phyloP scores from a whole-genome alignment of 805 yeast genomes.

The Candida alai region DNA sequence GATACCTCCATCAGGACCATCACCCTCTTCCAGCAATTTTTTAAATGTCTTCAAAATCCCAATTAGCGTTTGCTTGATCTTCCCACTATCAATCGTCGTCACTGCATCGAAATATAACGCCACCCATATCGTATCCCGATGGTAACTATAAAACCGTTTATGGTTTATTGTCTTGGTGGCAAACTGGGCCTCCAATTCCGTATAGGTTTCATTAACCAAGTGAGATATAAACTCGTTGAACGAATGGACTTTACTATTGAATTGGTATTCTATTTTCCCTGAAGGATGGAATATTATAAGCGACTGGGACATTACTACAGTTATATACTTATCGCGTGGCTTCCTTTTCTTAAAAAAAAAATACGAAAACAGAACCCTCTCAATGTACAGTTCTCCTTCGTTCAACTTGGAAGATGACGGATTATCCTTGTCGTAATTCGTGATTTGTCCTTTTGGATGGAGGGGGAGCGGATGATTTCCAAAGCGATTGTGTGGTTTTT shows the following conservation, averaged over 20 bases:
- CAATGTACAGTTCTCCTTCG: no score
- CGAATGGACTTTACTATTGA: constrained; percentile 31
- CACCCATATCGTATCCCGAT: constrained; percentile 21
- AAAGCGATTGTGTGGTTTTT: no score
- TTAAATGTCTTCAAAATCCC: constrained; percentile 31
- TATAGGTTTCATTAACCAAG: constrained; percentile 31
- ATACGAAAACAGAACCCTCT: no score
- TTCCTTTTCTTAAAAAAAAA: no score
- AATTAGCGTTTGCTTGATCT: constrained; percentile 26
- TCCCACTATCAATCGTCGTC: constrained; percentile 37
- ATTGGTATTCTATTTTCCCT: constrained; percentile 35
- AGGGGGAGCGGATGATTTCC: no score
- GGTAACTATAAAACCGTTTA: constrained; percentile 33
- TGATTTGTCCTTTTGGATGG: no score
- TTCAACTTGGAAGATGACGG: no score
- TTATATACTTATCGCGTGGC: no score
- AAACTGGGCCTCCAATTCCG: constrained; percentile 31
- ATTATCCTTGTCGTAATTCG: no score
- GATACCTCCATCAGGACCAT: constrained; percentile 13
- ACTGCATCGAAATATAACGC: constrained; percentile 38
- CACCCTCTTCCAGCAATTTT: constrained; percentile 24
- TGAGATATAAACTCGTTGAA: constrained; percentile 36
- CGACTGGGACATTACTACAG: constrained; percentile 42
- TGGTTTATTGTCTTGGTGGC: constrained; percentile 27
- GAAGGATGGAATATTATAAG: constrained; percentile 33